Conservation (phyloP, 306 rosid species). For the Acacia acuminata region DNA sequence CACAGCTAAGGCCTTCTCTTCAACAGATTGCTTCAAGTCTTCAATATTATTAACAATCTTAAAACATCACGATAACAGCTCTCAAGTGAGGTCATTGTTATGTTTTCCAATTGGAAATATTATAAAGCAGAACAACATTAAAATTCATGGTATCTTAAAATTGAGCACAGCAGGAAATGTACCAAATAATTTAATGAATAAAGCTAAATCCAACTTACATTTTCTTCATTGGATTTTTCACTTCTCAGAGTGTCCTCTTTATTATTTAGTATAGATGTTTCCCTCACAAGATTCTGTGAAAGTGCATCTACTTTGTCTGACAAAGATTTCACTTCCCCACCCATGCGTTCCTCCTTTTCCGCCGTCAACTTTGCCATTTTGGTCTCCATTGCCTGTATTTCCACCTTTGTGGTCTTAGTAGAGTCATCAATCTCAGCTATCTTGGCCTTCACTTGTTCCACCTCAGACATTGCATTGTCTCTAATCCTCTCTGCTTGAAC, state of each 20-base stretch:
- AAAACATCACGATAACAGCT: conserved; percentile 34
- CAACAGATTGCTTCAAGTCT: conserved; percentile 75
- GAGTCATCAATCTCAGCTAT: conserved; percentile 67
- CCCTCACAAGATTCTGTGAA: conserved; percentile 80
- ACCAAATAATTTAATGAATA: background rate
- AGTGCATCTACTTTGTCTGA: conserved; percentile 71
- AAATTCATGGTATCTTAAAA: background rate
- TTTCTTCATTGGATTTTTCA: conserved; percentile 75
- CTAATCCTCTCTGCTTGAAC: conserved; percentile 78
- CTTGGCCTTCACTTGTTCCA: conserved; percentile 72
- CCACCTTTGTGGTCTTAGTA: conserved; percentile 42
- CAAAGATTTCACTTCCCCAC: conserved; percentile 82
- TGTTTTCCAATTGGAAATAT: conserved; percentile 13
- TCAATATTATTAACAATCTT: conserved; percentile 73
- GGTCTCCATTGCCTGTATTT: conserved; percentile 76
- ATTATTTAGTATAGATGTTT: conserved; percentile 67
- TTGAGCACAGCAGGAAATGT: conserved; percentile 13
- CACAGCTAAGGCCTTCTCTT: conserved; percentile 71
- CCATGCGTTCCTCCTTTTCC: conserved; percentile 91
- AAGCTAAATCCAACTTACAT: conserved; percentile 47
- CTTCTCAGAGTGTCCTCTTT: conserved; percentile 75
- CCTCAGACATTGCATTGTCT: conserved; percentile 69
- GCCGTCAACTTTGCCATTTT: conserved; percentile 66
- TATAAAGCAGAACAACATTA: conserved; percentile 20
- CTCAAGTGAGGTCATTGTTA: conserved; percentile 1